Conservation (phyloP, 495 filamentous ascomycete species). For the Hypomontagnella submonticulosa region DNA sequence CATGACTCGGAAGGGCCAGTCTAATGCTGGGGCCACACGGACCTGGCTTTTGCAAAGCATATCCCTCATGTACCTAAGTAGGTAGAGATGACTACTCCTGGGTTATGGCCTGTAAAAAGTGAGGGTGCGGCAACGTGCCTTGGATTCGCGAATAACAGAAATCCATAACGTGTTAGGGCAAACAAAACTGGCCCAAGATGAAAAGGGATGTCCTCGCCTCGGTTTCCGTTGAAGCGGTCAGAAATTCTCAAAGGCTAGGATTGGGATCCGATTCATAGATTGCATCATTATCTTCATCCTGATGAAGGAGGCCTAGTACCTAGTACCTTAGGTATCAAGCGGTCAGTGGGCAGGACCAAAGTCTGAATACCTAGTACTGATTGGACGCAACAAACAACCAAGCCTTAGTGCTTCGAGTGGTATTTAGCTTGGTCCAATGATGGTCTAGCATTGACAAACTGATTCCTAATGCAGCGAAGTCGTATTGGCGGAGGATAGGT, state of each 20-base stretch:
- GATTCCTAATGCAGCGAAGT: constrained; percentile 29
- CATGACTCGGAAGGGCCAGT: constrained; percentile 7
- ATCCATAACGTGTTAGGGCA: constrained; percentile 14
- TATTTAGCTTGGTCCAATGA: constrained; percentile 28
- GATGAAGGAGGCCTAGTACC: constrained; percentile 20
- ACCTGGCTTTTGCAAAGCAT: constrained; percentile 7
- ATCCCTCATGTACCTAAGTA: constrained; percentile 8
- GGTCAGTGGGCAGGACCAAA: constrained; percentile 18
- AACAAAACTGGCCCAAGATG: constrained; percentile 1
- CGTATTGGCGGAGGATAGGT: constrained; percentile 30
- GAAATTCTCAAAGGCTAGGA: constrained; percentile 10
- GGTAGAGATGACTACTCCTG: constrained; percentile 2
- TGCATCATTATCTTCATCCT: constrained; percentile 29
- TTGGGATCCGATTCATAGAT: constrained; percentile 16
- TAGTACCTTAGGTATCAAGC: constrained; percentile 29
- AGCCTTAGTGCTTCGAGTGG: constrained; percentile 18
- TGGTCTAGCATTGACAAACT: constrained; percentile 3
- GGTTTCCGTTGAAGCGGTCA: constrained; percentile 30
- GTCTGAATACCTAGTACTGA: constrained; percentile 22
- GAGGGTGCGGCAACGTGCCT: constrained; percentile 32
- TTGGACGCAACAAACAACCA: constrained; percentile 23
- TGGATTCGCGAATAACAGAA: constrained; percentile 27
- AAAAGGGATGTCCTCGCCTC: constrained; percentile 10
- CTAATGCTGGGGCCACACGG: constrained; percentile 16
- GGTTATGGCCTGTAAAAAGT: constrained; percentile 34